Evolutionary conservation across 2,329 filamentous ascomycete genomes (phyloP).

Genomic region (Colletotrichum brevisporum): DNA sequence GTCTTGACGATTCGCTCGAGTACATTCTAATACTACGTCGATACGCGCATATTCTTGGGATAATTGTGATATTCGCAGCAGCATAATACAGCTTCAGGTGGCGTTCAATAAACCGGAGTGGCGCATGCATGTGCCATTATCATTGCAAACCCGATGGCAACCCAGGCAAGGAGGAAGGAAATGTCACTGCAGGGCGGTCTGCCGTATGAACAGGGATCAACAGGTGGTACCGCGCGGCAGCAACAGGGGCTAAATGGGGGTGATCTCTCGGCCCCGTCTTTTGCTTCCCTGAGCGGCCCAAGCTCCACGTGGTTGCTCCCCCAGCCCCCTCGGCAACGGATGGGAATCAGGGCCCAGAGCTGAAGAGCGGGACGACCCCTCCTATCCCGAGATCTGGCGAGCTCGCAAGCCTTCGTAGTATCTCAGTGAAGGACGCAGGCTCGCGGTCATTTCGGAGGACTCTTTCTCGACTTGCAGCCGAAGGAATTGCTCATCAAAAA

Average conservation of each 20-base stretch:
- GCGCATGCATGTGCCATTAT: too few relatives aligned
- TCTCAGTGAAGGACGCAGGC: neutral
- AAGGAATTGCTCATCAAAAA: neutral
- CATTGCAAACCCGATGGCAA: neutral
- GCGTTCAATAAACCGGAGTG: too few relatives aligned
- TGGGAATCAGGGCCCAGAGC: conserved; percentile 14
- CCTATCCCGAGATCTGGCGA: neutral
- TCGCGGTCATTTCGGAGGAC: too few relatives aligned
- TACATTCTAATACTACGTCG: conserved; percentile 25
- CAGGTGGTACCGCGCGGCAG: conserved; percentile 22
- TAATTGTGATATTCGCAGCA: neutral
- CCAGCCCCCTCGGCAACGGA: conserved; percentile 11
- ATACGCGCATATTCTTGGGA: neutral
- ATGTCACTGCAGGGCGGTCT: neutral
- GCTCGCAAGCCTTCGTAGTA: neutral
- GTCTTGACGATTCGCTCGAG: conserved; percentile 34
- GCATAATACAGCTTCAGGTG: too few relatives aligned
- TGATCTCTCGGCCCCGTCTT: neutral
- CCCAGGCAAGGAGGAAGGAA: neutral
- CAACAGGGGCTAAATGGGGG: conserved; percentile 8
- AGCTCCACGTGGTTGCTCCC: conserved; percentile 16
- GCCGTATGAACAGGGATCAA: neutral
- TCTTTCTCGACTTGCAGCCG: too few relatives aligned
- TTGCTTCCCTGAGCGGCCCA: conserved; percentile 16
- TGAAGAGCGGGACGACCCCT: neutral